These are phyloP conservation scores for Xylaria telfairii DNA, from an alignment of 495 filamentous ascomycete species.

Conservation along the genomic window DNA sequence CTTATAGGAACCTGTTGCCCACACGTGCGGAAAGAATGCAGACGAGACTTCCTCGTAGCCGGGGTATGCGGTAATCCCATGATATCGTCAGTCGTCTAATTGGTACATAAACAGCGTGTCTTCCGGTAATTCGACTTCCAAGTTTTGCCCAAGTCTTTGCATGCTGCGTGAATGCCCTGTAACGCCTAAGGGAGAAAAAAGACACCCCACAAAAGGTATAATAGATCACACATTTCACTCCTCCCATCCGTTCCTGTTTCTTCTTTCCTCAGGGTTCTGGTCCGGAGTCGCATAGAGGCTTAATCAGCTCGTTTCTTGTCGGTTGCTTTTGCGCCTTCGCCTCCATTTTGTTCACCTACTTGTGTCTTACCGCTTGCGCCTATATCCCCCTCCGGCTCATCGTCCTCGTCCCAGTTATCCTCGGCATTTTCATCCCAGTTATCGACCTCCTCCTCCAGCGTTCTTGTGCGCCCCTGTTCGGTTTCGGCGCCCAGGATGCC, in stretches of 20 bases:
- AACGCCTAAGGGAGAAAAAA: conserved; percentile 20
- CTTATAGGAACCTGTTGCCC: not conserved
- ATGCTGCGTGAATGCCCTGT: conserved; percentile 11
- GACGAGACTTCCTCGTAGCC: not conserved
- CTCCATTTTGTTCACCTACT: conserved; percentile 33
- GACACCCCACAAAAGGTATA: conserved; percentile 31
- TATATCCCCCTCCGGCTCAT: conserved; percentile 47
- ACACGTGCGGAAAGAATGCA: not conserved
- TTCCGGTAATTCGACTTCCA: conserved; percentile 11
- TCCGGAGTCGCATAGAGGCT: conserved; percentile 4
- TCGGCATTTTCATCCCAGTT: conserved; percentile 84
- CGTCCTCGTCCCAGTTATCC: conserved; percentile 75
- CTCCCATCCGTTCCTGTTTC: conserved; percentile 17
- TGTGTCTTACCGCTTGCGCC: conserved; percentile 37
- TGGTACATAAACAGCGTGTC: conserved; percentile 20
- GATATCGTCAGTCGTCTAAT: conserved; percentile 31
- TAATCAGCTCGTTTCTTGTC: conserved; percentile 50
- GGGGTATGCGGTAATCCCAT: conserved; percentile 19
- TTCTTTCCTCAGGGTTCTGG: conserved; percentile 28
- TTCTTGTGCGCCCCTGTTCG: conserved; percentile 35
- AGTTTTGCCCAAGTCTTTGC: conserved; percentile 11
- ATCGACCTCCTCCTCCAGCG: conserved; percentile 76
- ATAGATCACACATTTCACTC: conserved; percentile 29
- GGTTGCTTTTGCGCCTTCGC: conserved; percentile 30
- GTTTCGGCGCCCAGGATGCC: conserved; percentile 44